Conservation (phyloP, 148 eudicot species). For the Rhododendron simsii region DNA sequence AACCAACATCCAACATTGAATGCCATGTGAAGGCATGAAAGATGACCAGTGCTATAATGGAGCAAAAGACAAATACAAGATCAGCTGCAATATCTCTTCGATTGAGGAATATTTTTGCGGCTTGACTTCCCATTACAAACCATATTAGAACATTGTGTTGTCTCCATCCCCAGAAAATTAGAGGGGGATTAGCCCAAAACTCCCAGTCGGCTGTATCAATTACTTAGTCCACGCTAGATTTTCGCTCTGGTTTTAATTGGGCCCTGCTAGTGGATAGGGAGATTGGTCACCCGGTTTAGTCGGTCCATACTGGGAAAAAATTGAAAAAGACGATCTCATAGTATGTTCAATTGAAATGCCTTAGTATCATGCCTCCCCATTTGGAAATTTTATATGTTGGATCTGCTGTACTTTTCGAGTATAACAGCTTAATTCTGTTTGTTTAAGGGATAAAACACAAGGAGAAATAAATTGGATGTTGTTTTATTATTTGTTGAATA, state of each 20-base stretch:
- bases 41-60: background rate
- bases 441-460: background rate
- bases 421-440: background rate
- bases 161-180: background rate
- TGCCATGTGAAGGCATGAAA: background rate
- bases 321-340: background rate
- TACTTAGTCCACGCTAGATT: background rate
- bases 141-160: background rate
- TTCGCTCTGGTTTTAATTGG: background rate
- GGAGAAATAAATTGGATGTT: background rate
- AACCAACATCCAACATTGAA: background rate
- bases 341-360: background rate
- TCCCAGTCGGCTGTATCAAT: background rate
- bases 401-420: background rate
- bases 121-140: background rate
- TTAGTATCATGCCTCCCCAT: background rate
- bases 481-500: background rate
- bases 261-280: background rate
- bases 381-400: no score
- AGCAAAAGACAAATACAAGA: background rate
- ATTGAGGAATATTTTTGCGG: background rate
- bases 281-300: background rate
- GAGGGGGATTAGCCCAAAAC: background rate
- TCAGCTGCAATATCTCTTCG: background rate
- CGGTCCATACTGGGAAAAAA: background rate